Base-by-base conservation (phyloP, 257 asterid species). In the Ilex aquifolium region DNA sequence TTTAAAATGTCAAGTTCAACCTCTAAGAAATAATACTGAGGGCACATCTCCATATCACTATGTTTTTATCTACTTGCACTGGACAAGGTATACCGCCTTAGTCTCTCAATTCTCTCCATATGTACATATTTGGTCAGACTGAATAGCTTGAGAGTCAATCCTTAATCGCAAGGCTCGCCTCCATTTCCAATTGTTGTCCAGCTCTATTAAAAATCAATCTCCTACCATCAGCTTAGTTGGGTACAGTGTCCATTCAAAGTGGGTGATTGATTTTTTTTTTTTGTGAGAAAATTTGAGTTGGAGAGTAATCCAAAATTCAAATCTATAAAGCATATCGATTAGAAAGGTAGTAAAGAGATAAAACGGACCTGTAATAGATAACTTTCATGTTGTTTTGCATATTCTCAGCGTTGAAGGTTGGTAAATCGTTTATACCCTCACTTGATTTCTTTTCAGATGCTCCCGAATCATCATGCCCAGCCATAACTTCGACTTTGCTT, bases 361-460 rank as follows among this genome's bases (percentile, higher is more conserved):
- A 46, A 60, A 68, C 75, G 57, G 60, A 90, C 97, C 97, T 82
- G 75, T 90, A 90, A 48, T 70, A 63, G 49, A 90, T 84, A 57
- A 83, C 61, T 71, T 81, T 90, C 31, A 83, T 72, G 74, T 90
- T 90, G 81, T 77, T 87, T 63, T 72, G 92, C 79, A 83, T 72
- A 77, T 85, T 83, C 68, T 90, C 95, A 55, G 72, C 87, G 77
- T 85, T 83, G 82, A 82, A 74, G 62, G 83, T 83, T 6, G 85
- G 84, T 64, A 87, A 74, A 65, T 77, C 95, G 66, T 86, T 83
- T 71, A 70, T 65, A 53, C 56, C 55, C 64, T 76, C 86, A 57
- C 78, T 72, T 11, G 85, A 77, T 68, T 84, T 78, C 79, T 79
- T 82, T 65, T 74, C 76, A 53, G 61, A 66, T 16, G 55, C 56